Percentiles rank a stretch among this genome's conserved stretches.
phyloP scores from a whole-genome alignment of 1,284 basidiomycete species.

The Schizophyllum commune region DNA sequence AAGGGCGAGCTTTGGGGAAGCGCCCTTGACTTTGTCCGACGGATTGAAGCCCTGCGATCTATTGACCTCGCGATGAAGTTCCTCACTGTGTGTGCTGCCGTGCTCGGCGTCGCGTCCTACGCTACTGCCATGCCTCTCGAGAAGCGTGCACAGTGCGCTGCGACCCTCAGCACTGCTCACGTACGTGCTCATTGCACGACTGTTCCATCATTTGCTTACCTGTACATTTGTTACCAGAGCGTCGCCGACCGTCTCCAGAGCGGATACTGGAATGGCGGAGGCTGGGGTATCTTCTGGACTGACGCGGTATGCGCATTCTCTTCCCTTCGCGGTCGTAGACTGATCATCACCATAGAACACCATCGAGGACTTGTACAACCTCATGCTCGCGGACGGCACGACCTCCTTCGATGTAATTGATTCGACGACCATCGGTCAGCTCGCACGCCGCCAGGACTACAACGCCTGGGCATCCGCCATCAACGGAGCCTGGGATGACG shows the following conservation, averaged over 20 bases:
- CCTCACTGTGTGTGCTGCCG: background rate
- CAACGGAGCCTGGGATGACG: slow-evolving; percentile 8
- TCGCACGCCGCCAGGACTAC: background rate
- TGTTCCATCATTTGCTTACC: background rate
- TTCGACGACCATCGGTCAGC: background rate
- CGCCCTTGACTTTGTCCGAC: too few species aligned
- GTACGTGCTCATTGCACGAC: background rate
- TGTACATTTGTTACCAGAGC: slow-evolving; percentile 17
- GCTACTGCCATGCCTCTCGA: background rate
- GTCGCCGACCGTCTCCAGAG: slow-evolving; percentile 35
- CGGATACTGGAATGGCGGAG: slow-evolving; percentile 28
- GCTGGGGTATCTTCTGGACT: slow-evolving; percentile 33
- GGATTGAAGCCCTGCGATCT: too few species aligned
- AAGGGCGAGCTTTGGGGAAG: too few species aligned
- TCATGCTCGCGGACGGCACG: slow-evolving; percentile 37
- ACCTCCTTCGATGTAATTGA: background rate
- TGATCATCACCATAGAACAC: slow-evolving; percentile 32
- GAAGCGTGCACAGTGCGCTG: slow-evolving; percentile 1
- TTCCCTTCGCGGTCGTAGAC: background rate
- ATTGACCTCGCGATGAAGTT: too few species aligned
- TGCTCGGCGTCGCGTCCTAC: background rate
- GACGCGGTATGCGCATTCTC: slow-evolving; percentile 31
- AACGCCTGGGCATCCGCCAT: background rate
- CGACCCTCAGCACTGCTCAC: background rate
- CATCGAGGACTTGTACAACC: slow-evolving; percentile 45